phyloP scores from a whole-genome alignment of 1,284 basidiomycete genomes.

The Rhodotorula sp. region DNA sequence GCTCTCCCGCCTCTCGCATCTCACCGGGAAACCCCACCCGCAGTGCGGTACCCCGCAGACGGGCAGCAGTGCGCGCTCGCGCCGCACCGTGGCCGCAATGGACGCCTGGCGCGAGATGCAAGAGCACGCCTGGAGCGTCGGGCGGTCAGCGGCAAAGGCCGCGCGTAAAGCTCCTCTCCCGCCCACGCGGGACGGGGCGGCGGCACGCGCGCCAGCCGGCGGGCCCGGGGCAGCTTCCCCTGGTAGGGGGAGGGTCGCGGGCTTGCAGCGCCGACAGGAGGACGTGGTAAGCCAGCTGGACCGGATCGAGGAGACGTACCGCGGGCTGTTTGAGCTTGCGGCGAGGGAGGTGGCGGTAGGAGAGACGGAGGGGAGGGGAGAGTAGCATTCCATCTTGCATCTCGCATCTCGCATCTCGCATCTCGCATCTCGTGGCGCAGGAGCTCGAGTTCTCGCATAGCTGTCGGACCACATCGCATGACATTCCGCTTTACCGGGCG shows the following conservation, averaged over 20 bases:
- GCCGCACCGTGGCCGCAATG: slow-evolving; percentile 19
- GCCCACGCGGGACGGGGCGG: too few relatives aligned
- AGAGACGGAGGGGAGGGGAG: too few relatives aligned
- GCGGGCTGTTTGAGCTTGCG: slow-evolving; percentile 25
- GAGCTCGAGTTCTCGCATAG: too few relatives aligned
- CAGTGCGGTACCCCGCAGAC: not conserved
- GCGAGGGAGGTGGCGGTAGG: not conserved
- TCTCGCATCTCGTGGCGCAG: too few relatives aligned
- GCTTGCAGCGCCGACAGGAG: slow-evolving; percentile 31
- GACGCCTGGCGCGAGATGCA: slow-evolving; percentile 44
- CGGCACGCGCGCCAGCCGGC: too few relatives aligned
- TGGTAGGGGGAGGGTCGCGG: not conserved
- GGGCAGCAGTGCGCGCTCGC: slow-evolving; percentile 7
- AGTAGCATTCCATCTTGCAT: not conserved
- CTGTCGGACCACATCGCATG: too few relatives aligned
- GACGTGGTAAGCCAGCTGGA: slow-evolving; percentile 30
- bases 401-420: too few relatives aligned
- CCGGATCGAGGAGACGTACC: slow-evolving; percentile 35
- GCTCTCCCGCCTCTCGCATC: not conserved
- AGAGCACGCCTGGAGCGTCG: slow-evolving; percentile 40
- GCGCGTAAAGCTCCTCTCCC: too few relatives aligned
- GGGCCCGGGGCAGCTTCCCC: too few relatives aligned
- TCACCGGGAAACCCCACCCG: not conserved
- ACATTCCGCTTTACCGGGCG: too few relatives aligned
- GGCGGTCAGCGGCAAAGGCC: slow-evolving; percentile 21